Evolutionary conservation across 2,329 filamentous ascomycete species (phyloP).

Genomic region (Exophiala oligosperma): DNA sequence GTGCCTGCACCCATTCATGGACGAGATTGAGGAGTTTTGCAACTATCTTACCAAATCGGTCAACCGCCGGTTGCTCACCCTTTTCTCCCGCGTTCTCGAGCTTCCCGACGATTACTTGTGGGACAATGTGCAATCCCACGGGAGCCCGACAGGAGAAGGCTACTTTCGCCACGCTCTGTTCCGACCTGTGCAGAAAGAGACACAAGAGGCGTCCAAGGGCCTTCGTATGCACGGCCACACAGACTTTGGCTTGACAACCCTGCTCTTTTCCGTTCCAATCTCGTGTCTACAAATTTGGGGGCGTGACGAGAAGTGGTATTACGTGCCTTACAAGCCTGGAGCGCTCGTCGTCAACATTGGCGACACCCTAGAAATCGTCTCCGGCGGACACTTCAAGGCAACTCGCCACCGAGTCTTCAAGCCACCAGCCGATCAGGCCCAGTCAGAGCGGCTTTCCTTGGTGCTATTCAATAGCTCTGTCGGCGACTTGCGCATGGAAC

Average conservation of each 20-base stretch:
- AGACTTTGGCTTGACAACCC: constrained; percentile 49
- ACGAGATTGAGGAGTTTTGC: constrained; percentile 49
- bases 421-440: constrained; percentile 43
- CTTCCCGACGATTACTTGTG: constrained; percentile 45
- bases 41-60: constrained; percentile 52
- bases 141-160: constrained; percentile 42
- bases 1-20: constrained; percentile 53
- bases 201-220: constrained; percentile 37
- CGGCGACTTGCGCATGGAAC: constrained; percentile 45
- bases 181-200: constrained; percentile 38
- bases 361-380: constrained; percentile 47
- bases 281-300: constrained; percentile 50
- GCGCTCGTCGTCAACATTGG: constrained; percentile 54
- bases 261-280: constrained; percentile 50
- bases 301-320: constrained; percentile 48
- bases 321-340: constrained; percentile 46
- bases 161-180: constrained; percentile 50
- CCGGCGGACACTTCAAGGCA: constrained; percentile 50
- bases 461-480: constrained; percentile 50
- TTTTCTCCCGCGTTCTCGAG: constrained; percentile 48
- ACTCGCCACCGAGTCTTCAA: constrained; percentile 47
- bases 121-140: constrained; percentile 47
- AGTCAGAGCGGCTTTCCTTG: constrained; percentile 43
- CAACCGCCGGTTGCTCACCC: constrained; percentile 43
- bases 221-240: constrained; percentile 51